phyloP scores from a whole-genome alignment of 2,329 filamentous ascomycete genomes.

The Cercospora sojina region DNA sequence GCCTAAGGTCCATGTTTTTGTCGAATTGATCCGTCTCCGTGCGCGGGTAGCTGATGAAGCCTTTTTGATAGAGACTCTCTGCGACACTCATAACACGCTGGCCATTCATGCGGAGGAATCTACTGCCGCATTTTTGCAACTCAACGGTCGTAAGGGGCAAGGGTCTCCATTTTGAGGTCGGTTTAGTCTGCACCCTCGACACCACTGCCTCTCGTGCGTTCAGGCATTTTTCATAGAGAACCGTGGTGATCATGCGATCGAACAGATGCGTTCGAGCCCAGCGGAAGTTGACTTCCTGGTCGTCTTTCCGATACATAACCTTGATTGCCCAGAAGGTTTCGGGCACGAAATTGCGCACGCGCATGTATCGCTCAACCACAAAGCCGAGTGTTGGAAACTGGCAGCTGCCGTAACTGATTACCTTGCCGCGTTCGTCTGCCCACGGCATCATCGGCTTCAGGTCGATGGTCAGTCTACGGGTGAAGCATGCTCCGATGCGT shows the following conservation, averaged over 20 bases:
- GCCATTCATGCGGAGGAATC: slow-evolving; percentile 85
- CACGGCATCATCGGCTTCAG: slow-evolving; percentile 69
- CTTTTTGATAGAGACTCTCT: slow-evolving; percentile 85
- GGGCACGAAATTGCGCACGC: slow-evolving; percentile 88
- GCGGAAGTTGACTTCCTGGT: slow-evolving; percentile 75
- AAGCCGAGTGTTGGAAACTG: slow-evolving; percentile 97
- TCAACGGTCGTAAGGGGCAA: slow-evolving; percentile 93
- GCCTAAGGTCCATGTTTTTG: slow-evolving; percentile 77
- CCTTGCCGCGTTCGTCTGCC: slow-evolving; percentile 68
- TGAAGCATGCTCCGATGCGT: slow-evolving; percentile 89
- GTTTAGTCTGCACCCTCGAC: slow-evolving; percentile 82
- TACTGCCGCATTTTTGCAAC: slow-evolving; percentile 90
- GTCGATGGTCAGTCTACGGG: slow-evolving; percentile 77
- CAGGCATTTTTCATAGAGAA: slow-evolving; percentile 85
- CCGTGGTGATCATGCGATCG: slow-evolving; percentile 74
- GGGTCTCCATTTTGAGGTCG: slow-evolving; percentile 91
- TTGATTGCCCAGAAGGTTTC: slow-evolving; percentile 93
- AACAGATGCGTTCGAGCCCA: slow-evolving; percentile 85
- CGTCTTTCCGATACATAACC: slow-evolving; percentile 73
- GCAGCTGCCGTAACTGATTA: slow-evolving; percentile 61
- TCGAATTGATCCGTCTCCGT: slow-evolving; percentile 98
- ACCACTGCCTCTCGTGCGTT: slow-evolving; percentile 74
- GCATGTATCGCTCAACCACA: slow-evolving; percentile 92
- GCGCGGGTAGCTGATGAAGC: slow-evolving; percentile 95
- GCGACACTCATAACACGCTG: slow-evolving; percentile 85